Evolutionary conservation across 345 rosid genomes (phyloP).

Genomic region (Arabidopsis arenosa): DNA sequence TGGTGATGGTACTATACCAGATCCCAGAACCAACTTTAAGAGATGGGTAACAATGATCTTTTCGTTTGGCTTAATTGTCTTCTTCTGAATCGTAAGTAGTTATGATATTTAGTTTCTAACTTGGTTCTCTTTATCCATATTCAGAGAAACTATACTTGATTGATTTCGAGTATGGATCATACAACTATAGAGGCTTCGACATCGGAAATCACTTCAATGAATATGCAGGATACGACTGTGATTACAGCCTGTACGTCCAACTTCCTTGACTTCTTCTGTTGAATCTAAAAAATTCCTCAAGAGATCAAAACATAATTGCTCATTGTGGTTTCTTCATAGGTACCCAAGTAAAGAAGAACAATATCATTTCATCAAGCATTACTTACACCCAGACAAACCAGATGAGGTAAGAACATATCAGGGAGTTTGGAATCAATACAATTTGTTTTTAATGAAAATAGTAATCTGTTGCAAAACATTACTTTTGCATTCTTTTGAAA

Average conservation of each 20-base stretch:
- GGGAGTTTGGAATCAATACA: background rate
- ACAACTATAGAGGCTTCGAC: constrained; percentile 92
- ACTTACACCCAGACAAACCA: constrained; percentile 74
- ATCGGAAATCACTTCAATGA: constrained; percentile 96
- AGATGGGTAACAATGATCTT: background rate
- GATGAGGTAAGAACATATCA: constrained; percentile 54
- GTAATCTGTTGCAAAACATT: background rate
- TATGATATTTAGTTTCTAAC: constrained; percentile 4
- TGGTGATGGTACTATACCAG: constrained; percentile 7
- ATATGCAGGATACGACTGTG: constrained; percentile 96
- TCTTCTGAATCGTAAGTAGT: constrained; percentile 21
- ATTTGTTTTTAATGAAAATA: background rate
- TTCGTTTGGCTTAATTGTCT: constrained; percentile 5
- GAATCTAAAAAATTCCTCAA: constrained; percentile 13
- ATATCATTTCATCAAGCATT: constrained; percentile 84
- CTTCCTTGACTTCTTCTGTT: constrained; percentile 25
- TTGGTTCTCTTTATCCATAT: constrained; percentile 32
- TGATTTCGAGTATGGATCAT: constrained; percentile 95
- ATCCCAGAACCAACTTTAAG: background rate
- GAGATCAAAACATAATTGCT: constrained; percentile 26
- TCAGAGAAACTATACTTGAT: constrained; percentile 86
- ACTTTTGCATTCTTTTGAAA: background rate
- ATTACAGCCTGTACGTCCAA: constrained; percentile 74
- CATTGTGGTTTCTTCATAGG: constrained; percentile 51
- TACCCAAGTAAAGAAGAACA: constrained; percentile 86